These are phyloP conservation scores for Dryadomyces quercivorus DNA, from an alignment of 2,329 filamentous ascomycete species.

Conservation along the genomic window DNA sequence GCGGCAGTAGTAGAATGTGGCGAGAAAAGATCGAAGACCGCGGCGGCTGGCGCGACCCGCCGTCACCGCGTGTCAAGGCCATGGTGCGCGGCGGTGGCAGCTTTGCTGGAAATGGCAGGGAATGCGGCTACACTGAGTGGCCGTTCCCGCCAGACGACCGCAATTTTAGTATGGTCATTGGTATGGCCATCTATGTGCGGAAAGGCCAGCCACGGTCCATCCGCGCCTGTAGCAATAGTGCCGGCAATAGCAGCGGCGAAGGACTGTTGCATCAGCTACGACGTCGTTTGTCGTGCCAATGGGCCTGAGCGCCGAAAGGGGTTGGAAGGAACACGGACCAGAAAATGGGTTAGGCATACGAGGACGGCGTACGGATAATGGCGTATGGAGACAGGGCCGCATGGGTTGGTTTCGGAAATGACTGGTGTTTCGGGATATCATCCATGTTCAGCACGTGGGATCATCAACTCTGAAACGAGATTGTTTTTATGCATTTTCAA, in stretches of 20 bases:
- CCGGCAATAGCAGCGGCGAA: neutral
- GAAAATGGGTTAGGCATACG: too few species aligned
- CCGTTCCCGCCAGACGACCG: conserved; percentile 6
- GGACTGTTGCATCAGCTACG: conserved; percentile 3
- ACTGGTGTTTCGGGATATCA: too few species aligned
- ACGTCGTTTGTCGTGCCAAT: conserved; percentile 2
- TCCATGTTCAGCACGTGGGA: too few species aligned
- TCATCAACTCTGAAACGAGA: too few species aligned
- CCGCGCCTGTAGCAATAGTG: neutral
- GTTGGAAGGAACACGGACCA: too few species aligned
- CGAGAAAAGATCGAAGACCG: neutral
- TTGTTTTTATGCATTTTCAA: too few species aligned
- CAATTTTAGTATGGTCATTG: conserved; percentile 9
- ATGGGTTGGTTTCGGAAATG: too few species aligned
- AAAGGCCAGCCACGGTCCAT: neutral
- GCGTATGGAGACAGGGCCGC: too few species aligned
- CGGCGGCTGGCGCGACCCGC: conserved; percentile 9
- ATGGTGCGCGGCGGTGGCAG: conserved; percentile 4
- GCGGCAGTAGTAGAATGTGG: neutral
- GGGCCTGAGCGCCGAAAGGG: conserved; percentile 2
- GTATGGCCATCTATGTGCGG: conserved; percentile 10
- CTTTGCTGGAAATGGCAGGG: too few species aligned
- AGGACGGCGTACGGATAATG: too few species aligned
- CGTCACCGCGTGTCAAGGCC: conserved; percentile 10
- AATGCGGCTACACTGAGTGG: conserved; percentile 6